Evolutionary conservation across 2,329 filamentous ascomycete species (phyloP), one percentile per base, ranked within the genome.

Genomic region (Penicillium rolfsii): DNA sequence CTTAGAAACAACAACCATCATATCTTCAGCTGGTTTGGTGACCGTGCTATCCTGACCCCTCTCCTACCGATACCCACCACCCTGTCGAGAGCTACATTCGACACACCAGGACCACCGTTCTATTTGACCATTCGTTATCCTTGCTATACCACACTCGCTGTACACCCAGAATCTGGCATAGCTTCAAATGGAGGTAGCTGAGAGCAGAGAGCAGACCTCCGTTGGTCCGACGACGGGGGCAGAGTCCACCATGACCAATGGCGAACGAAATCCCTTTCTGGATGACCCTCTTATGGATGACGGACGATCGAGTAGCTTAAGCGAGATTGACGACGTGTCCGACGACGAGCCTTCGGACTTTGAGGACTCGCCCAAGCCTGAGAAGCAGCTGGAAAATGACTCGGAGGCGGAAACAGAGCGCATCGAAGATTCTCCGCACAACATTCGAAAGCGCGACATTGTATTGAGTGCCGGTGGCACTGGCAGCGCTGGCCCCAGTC

Each of bases 391-490:
- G 35, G 85, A 88, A 55, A 83, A 84, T 58, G 88, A 90, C 69
- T 89, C 93, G 3, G 94, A 98, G 77, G 94, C 94, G 36, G 94
- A 97, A 79, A 98, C 94, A 1, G 93, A 97, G 79, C 89, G 95
- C 61, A 84, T 99, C 62, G 95, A 95, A 73, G 88, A 91, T 72
- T 96, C 92, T n/a, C 93, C 93, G 19, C 86, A 87, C 64, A 90
- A 83, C 71, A 79, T 84, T 71, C 83, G 87, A 50, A 83, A 86
- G 69, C 83, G 84, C 69, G 85, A 89, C 69, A 85, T 89, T 9
- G 81, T 88, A 46, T 76, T 89, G 64, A 85, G 83, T 72, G 82
- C 83, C 58, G 81, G 83, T 61, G 83, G 79, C 58, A 70, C 86
- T 65, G 87, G 90, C 69, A 83, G 79, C 58, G 71, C 86, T 65